Base-by-base conservation (phyloP, 2,329 filamentous ascomycete species). In the Diaporthe capsici region DNA sequence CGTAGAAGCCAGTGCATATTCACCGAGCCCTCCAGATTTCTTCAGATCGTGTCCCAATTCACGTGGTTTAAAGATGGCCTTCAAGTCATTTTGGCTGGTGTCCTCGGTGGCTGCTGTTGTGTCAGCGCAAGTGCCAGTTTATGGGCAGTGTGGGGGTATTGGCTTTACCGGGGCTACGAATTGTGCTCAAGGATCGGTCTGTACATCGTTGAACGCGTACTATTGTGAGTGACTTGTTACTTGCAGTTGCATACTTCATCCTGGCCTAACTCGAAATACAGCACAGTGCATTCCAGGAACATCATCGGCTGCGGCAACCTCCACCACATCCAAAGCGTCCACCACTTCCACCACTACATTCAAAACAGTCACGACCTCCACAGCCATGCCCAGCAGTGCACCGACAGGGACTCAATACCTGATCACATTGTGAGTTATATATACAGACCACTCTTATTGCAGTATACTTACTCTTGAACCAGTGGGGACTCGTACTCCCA, bases 401-500 rank as follows among this genome's bases (percentile, higher is more conserved):
- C 55, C 67, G 6, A 72, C 76, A 1, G 73, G 73, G 1, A 51
- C 76, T 7, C 80, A 83, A 58, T 86, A 85, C 75, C 82, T 87
- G 75, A 86, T 87, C 75, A 85, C 82, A 10, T 87, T 87, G 84
- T 86, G 77, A 78, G 81, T 44, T 3, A 9, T 22, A 37, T 28
- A 37, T 25, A 28, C 60, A n/a, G 51, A 37, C 34, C n/a, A 65
- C 1, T 53, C 3, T 1, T 3, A 4, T 20, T n/a, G 2, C 28
- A 20, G 1, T 15, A 25, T 44, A 15, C 53, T 72, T 2, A 55
- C 57, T 44, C 57, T 4, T 6, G 20, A 37, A 55, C 6, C 71
- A 89, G 88, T 78, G 90, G 90, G 57, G 89, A 92, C 79, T 91
- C 89, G 3, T 92, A 92, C 82, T 89, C 89, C 1, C 87, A 88